phyloP scores from a whole-genome alignment of 2,329 filamentous ascomycete genomes.

The Verticillium isaacii region DNA sequence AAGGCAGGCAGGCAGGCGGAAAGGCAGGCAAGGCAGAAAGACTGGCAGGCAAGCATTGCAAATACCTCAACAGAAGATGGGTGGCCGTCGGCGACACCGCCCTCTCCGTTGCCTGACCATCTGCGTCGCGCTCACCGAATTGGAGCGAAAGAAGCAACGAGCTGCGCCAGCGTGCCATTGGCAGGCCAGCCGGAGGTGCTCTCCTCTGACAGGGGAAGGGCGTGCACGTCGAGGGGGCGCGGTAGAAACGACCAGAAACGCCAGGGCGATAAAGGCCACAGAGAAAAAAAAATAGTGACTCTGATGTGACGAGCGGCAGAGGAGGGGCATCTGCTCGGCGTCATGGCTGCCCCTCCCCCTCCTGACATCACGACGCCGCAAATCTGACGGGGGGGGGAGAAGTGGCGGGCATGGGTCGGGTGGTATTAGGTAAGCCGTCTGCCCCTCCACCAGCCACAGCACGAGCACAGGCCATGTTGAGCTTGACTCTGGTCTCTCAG shows the following conservation, averaged over 20 bases:
- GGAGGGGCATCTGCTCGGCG: neutral
- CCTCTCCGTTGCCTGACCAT: neutral
- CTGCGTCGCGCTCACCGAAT: neutral
- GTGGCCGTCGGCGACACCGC: neutral
- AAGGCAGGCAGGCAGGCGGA: neutral
- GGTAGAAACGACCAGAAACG: neutral
- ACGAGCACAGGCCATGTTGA: too few species aligned
- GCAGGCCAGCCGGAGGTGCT: neutral
- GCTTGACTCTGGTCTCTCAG: neutral
- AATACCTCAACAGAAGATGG: neutral
- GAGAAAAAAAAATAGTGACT: neutral
- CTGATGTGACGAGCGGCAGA: neutral
- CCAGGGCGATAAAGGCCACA: neutral
- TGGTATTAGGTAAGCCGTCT: neutral
- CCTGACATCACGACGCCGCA: slow-evolving; percentile 2
- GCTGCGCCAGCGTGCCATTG: neutral
- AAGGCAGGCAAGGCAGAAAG: neutral
- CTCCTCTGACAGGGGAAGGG: neutral
- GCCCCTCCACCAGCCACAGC: neutral
- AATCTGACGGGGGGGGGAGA: neutral
- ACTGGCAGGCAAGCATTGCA: neutral
- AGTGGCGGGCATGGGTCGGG: neutral
- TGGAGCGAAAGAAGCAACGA: neutral
- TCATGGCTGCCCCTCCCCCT: neutral
- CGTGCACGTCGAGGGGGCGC: neutral